Base-by-base conservation (phyloP, 768 basidiomycete genomes). In the Boletus rubescentipes region DNA sequence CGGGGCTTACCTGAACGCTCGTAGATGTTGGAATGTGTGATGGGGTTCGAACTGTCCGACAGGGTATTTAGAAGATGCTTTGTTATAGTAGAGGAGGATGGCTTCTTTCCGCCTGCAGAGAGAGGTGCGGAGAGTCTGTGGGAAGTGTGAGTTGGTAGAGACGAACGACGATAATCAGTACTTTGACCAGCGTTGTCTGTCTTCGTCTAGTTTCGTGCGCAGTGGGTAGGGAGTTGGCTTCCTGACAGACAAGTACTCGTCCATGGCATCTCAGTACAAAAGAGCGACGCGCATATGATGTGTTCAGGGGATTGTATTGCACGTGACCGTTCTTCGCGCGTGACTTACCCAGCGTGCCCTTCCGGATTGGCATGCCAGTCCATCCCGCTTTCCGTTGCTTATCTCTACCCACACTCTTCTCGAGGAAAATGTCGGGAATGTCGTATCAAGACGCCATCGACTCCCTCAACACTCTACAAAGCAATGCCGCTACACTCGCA, bases 401-500 rank as follows among this genome's bases (percentile, higher is more conserved):
- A 49, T 49, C 50, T 48, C 46, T 54, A 31, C 59, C 31, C 15
- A 38, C 43, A n/a, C 20, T 55, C 30, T 9, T 54, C 44, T 53
- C 60, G 35, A 69, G 75, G 58, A 67, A 55, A 31, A 89, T 91
- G 86, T 79, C 85, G 4, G 50, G 42, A 45, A 48, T 44, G 49
- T 79, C 84, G 4, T 93, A 93, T 66, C 75, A 77, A 62, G 86
- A 91, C 60, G 91, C 91, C 1, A 75, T 93, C 39, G 79, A 84
- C 40, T 74, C 77, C 55, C 77, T 93, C 44, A 93, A 94, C 69
- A 77, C 86, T 35, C 77, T 93, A 2, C 95, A 99, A 69, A 89
- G 89, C 29, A 99, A 98, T 77, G 93, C 93, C 16, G 91, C 93
- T n/a, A 83, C 86, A 20, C 77, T 99, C 21, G 93, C 94, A 29